Percentiles rank a stretch among this genome's conserved stretches.
Evolutionary conservation across 2,329 filamentous ascomycete species (phyloP).

Genomic region (Ophiostoma pallidulum): DNA sequence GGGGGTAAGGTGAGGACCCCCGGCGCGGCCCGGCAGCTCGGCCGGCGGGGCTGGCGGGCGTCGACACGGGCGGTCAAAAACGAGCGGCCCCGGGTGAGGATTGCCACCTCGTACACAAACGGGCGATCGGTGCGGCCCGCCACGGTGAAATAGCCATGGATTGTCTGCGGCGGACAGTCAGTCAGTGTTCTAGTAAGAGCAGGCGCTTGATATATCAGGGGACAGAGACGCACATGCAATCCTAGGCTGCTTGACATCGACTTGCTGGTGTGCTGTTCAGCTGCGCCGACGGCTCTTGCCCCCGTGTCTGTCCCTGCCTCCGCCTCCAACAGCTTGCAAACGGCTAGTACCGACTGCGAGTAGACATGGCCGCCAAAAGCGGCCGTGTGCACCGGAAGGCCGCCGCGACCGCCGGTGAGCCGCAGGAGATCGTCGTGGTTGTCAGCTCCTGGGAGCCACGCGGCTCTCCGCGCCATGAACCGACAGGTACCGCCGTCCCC

Average conservation of each 20-base stretch:
- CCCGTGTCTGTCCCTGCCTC: conserved; percentile 15
- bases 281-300: conserved; percentile 20
- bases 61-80: conserved; percentile 42
- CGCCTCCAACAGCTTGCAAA: conserved; percentile 25
- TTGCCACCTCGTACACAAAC: conserved; percentile 41
- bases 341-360: conserved; percentile 31
- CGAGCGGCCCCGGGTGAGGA: conserved; percentile 34
- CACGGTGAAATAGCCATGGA: conserved; percentile 47
- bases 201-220: too few relatives aligned
- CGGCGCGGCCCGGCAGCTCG: conserved; percentile 27
- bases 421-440: conserved; percentile 10
- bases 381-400: conserved; percentile 13
- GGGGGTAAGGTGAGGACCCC: conserved; percentile 16
- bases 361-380: conserved; percentile 38
- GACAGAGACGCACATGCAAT: conserved; percentile 35
- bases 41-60: conserved; percentile 34
- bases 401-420: background rate
- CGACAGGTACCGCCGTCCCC: conserved; percentile 3
- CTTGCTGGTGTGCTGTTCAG: background rate
- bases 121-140: conserved; percentile 39
- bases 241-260: conserved; percentile 6
- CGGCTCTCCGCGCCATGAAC: conserved; percentile 27
- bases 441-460: conserved; percentile 26
- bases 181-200: too few relatives aligned
- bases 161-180: conserved; percentile 36